Evolutionary conservation across 1,139 yeast genomes (phyloP).

Genomic region (Candida sp.): DNA sequence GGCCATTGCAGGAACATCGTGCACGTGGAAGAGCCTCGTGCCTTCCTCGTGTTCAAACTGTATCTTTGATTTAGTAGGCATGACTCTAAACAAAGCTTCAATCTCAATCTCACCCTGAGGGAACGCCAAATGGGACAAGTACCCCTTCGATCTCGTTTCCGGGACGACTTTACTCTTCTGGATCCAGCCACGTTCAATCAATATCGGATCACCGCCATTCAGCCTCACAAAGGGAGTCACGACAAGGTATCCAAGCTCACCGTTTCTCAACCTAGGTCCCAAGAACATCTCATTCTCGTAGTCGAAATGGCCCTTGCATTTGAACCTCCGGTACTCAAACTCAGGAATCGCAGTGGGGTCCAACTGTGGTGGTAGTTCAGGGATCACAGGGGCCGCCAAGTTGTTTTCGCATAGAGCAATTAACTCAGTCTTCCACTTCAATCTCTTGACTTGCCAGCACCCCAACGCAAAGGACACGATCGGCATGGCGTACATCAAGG

Average conservation of each 20-base stretch:
- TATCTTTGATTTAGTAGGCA: constrained; percentile 71
- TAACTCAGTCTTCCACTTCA: constrained; percentile 88
- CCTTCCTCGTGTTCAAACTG: constrained; percentile 79
- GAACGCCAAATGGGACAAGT: constrained; percentile 64
- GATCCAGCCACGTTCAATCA: constrained; percentile 95
- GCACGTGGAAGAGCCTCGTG: constrained; percentile 64
- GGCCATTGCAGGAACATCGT: constrained; percentile 87
- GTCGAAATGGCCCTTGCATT: constrained; percentile 75
- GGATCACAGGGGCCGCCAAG: constrained; percentile 70
- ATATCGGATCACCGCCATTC: constrained; percentile 71
- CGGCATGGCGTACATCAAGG: constrained; percentile 83
- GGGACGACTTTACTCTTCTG: constrained; percentile 75
- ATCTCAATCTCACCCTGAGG: constrained; percentile 80
- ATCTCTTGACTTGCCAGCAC: constrained; percentile 89
- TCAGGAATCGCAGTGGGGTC: constrained; percentile 61
- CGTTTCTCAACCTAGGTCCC: constrained; percentile 86
- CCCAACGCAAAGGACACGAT: constrained; percentile 85
- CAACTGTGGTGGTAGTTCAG: constrained; percentile 63
- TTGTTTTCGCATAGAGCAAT: constrained; percentile 85
- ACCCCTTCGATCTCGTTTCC: constrained; percentile 49
- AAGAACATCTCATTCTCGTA: constrained; percentile 90
- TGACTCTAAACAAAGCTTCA: constrained; percentile 72
- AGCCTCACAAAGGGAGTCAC: constrained; percentile 83
- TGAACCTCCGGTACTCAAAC: constrained; percentile 82
- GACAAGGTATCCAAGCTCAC: constrained; percentile 76